These are phyloP conservation scores for Backusella luteola DNA, from an alignment of 192 early-diverging fungal species.

Conservation along the genomic window DNA sequence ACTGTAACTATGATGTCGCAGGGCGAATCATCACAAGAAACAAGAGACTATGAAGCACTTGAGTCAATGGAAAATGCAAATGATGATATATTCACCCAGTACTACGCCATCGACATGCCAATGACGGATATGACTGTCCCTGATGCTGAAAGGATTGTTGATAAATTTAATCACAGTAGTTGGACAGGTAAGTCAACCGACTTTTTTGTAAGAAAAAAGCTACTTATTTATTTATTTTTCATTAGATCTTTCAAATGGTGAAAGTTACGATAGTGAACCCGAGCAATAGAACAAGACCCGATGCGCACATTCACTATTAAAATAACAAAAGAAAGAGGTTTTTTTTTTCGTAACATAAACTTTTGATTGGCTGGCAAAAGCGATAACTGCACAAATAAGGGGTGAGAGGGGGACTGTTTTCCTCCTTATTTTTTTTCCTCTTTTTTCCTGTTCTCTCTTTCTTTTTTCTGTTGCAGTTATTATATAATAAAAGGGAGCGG, in stretches of 20 bases:
- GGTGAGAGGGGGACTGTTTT: background rate
- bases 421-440: background rate
- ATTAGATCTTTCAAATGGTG: background rate
- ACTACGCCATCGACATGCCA: conserved; percentile 5
- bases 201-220: background rate
- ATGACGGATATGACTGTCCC: background rate
- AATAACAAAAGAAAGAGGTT: background rate
- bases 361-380: background rate
- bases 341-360: background rate
- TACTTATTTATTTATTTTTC: background rate
- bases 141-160: background rate
- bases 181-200: background rate
- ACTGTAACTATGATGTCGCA: background rate
- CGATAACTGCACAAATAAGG: conserved; percentile 5
- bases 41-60: background rate
- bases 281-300: background rate
- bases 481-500: background rate
- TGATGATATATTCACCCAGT: background rate
- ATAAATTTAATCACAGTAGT: background rate
- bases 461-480: background rate
- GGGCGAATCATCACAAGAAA: background rate
- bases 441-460: background rate
- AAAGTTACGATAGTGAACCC: background rate
- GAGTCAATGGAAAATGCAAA: background rate
- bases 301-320: background rate